Conservation (phyloP, 176 grass and related monocot species). For the Phoenix roebelenii region DNA sequence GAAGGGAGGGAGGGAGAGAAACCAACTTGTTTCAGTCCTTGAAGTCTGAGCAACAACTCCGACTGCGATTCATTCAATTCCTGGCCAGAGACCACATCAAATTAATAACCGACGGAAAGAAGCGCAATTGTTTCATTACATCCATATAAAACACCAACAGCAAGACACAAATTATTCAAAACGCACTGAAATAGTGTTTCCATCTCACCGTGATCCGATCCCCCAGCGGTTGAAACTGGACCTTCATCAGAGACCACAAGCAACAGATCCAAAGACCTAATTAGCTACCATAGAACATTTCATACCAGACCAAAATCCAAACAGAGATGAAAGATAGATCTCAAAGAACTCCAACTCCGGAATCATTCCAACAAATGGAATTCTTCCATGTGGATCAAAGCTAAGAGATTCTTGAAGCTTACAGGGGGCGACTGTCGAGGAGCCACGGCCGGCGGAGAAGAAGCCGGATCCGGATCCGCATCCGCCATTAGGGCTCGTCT, state of each 20-base stretch:
- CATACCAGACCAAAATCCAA: too few relatives aligned
- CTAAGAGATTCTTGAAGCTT: too few relatives aligned
- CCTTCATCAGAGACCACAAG: conserved; percentile 14
- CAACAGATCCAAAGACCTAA: background rate
- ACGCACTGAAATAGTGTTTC: background rate
- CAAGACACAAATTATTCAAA: background rate
- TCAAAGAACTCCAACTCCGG: too few relatives aligned
- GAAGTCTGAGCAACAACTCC: conserved; percentile 49
- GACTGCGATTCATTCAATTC: conserved; percentile 59
- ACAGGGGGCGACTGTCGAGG: too few relatives aligned
- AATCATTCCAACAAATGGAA: too few relatives aligned
- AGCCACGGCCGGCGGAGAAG: too few relatives aligned
- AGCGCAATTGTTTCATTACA: background rate
- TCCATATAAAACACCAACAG: background rate
- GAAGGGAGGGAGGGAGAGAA: background rate
- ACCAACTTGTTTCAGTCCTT: conserved; percentile 52
- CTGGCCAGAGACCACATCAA: conserved; percentile 26
- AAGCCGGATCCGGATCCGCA: too few relatives aligned
- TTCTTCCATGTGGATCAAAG: too few relatives aligned
- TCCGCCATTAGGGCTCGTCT: too few relatives aligned
- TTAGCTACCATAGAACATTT: too few relatives aligned
- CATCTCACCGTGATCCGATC: conserved; percentile 23
- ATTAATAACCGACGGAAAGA: background rate
- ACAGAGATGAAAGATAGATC: too few relatives aligned
- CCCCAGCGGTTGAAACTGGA: conserved; percentile 18